Conservation (phyloP, 495 filamentous ascomycete genomes). For the Xylaria grammica region DNA sequence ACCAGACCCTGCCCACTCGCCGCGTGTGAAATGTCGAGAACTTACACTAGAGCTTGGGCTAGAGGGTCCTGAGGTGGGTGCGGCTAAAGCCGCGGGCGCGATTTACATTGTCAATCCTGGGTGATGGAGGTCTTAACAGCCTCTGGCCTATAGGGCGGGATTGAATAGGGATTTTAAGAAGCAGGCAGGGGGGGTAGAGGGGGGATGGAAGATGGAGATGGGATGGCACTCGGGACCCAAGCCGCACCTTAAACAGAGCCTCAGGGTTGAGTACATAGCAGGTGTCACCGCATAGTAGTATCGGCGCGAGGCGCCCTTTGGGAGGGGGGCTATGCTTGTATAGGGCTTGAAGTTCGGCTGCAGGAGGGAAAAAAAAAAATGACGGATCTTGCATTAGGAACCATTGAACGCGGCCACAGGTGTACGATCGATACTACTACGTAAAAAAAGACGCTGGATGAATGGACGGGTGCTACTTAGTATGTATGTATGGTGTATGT, state of each 20-base stretch:
- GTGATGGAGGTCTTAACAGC: conserved; percentile 9
- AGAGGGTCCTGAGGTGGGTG: background rate
- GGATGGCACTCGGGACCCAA: conserved; percentile 5
- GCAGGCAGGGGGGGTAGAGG: background rate
- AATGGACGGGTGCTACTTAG: too few relatives aligned
- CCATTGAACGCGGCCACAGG: background rate
- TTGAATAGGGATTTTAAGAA: background rate
- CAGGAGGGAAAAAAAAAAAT: background rate
- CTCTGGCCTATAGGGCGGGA: conserved; percentile 12
- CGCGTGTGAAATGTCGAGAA: background rate
- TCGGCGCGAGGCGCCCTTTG: conserved; percentile 14
- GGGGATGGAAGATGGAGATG: too few relatives aligned
- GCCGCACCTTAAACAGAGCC: conserved; percentile 23
- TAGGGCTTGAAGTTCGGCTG: conserved; percentile 11
- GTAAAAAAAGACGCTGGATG: background rate
- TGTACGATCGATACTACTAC: background rate
- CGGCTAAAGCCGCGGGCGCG: background rate
- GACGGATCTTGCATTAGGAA: background rate
- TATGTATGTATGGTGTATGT: too few relatives aligned
- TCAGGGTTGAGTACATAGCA: conserved; percentile 15
- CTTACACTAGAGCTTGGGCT: background rate
- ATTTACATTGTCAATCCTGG: background rate
- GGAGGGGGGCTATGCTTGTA: background rate
- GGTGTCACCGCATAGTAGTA: conserved; percentile 21
- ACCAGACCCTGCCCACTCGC: too few relatives aligned